These are phyloP conservation scores for Aschersonia sp. DNA, from an alignment of 2,329 filamentous ascomycete species.

Conservation along the genomic window DNA sequence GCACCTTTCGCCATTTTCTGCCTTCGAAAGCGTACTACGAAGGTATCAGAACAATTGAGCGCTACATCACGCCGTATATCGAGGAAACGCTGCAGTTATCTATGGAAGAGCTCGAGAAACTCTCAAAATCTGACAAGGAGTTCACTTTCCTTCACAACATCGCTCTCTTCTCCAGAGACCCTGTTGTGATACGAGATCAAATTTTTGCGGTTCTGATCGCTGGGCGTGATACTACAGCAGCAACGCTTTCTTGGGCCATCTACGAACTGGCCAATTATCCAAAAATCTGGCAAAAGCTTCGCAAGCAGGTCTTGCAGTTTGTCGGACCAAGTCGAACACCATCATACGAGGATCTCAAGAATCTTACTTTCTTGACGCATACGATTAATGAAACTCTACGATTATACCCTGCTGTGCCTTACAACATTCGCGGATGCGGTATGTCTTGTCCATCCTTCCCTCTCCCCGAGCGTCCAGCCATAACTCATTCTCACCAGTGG, in stretches of 20 bases:
- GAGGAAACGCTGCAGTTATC: slow-evolving; percentile 54
- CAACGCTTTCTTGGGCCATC: slow-evolving; percentile 65
- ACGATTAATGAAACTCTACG: slow-evolving; percentile 65
- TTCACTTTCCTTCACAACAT: slow-evolving; percentile 85
- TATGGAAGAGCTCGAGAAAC: slow-evolving; percentile 56
- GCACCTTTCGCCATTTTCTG: slow-evolving; percentile 47
- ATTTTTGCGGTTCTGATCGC: slow-evolving; percentile 71
- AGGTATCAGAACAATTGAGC: slow-evolving; percentile 54
- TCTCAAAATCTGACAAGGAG: slow-evolving; percentile 49
- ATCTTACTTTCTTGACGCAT: slow-evolving; percentile 68
- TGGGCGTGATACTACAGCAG: slow-evolving; percentile 76
- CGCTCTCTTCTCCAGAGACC: slow-evolving; percentile 61
- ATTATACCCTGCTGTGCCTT: slow-evolving; percentile 64
- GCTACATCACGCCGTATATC: slow-evolving; percentile 68
- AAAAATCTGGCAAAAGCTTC: slow-evolving; percentile 51
- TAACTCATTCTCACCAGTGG: slow-evolving; percentile 28
- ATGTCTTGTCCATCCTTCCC: neutral
- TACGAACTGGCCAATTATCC: slow-evolving; percentile 70
- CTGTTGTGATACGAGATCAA: slow-evolving; percentile 67
- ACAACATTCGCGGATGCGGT: slow-evolving; percentile 47
- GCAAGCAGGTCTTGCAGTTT: slow-evolving; percentile 51
- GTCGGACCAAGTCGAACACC: slow-evolving; percentile 50
- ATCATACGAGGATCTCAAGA: slow-evolving; percentile 70
- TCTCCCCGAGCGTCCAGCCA: neutral
- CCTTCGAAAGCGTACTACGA: slow-evolving; percentile 48